Evolutionary conservation across 2,329 filamentous ascomycete species (phyloP), one percentile per base, ranked within the genome.

Genomic region (Colletotrichum melonis): DNA sequence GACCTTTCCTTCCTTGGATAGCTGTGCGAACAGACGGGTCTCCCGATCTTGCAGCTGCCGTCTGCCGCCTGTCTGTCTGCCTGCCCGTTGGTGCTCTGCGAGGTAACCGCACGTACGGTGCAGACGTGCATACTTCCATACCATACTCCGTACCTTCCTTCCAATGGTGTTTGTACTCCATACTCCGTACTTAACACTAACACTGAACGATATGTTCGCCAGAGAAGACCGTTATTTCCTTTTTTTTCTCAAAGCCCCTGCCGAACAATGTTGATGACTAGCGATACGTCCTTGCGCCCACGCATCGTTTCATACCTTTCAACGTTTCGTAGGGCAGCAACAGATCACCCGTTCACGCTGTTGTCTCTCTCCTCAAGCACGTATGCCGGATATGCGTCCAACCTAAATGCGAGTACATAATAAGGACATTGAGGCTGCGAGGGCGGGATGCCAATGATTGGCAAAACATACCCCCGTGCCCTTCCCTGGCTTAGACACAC

Each of bases 1-100:
- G 49, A 59, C 62, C 67, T 65, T 65, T 58, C 67, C 67, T 58
- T 64, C 60, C 14, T 58, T 65, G 38, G 67, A 35, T 52, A 70
- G 60, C 67, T 70, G 67, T 70, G 67, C 67, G 67, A 70, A 70
- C 60, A 65, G 60, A 54, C 62, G 14, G 55, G 19, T 12, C 9
- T 49, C 60, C 38, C 60, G n/a, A 52, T 38, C 60, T 38, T 24
- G 60, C 35, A 12, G 35, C 26, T n/a, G 38, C 38, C 5, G 38
- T 42, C 38, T 42, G 38, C 38, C 14, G 38, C 38, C 38, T 42
- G 38, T 12, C 35, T 38, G 35, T 12, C 38, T 32, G 35, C n/a
- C 22, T 35, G 32, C 46, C 26, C 19, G 38, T 19, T 63, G 46
- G 28, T 52, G 22, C 24, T 63, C 24, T 6, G 60, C 28, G 60